These are phyloP conservation scores for Backusella tuberculispora DNA, from an alignment of 192 early-diverging fungal genomes.

Conservation along the genomic window DNA sequence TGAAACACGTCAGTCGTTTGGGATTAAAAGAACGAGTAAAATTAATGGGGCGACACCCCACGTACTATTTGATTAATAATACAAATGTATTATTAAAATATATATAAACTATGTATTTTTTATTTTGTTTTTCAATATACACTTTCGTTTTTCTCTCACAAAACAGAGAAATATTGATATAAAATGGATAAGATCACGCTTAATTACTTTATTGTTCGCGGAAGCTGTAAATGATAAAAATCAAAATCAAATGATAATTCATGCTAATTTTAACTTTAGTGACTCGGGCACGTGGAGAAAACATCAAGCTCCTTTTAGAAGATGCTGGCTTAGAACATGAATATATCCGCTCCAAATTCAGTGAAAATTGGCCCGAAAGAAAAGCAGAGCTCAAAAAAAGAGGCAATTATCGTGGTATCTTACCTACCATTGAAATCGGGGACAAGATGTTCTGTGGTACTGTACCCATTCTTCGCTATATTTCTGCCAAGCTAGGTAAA, in stretches of 20 bases:
- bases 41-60: neutral
- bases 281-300: slow-evolving; percentile 9
- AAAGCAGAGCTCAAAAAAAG: neutral
- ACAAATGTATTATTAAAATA: neutral
- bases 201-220: neutral
- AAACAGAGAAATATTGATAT: neutral
- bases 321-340: slow-evolving; percentile 9
- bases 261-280: slow-evolving; percentile 8
- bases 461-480: slow-evolving; percentile 6
- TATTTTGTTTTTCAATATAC: neutral
- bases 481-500: slow-evolving; percentile 11
- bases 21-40: neutral
- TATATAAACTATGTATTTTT: neutral
- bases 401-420: neutral
- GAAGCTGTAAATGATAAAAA: neutral
- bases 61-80: neutral
- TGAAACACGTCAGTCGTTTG: neutral
- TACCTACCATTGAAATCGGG: neutral
- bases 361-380: neutral
- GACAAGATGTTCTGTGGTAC: slow-evolving; percentile 5
- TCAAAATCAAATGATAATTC: neutral
- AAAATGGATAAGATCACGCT: slow-evolving; percentile 8
- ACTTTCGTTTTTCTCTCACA: neutral
- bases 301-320: slow-evolving; percentile 4
- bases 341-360: neutral